Base-by-base conservation (phyloP, 2,329 filamentous ascomycete genomes). In the Talaromyces sp. region DNA sequence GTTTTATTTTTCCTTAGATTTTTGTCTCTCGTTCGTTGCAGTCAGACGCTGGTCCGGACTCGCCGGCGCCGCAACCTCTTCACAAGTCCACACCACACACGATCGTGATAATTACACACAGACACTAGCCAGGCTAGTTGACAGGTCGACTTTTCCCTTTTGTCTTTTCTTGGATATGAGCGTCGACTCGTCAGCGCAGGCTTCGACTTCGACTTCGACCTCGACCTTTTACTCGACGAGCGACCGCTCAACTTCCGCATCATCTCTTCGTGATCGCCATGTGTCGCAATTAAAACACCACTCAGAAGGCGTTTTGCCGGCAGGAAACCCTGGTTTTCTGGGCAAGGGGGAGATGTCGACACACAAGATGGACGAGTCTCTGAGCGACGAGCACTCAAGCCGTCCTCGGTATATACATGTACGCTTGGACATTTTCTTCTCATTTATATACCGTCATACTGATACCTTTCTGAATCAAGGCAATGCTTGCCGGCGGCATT, bases 401-500 rank as follows among this genome's bases (percentile, higher is more conserved):
- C 83, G 87, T 66, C 85, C 86, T 66, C 85, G 85, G 61, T 87
- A 87, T 72, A 70, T 87, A 68, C 84, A 89, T 78, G 87, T 89
- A 76, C 74, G 85, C 78, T 52, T 53, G 33, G 7, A 7, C 44
- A 27, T 27, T 10, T 47, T 44, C 5, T 51, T 47, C 3, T 28
- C 27, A 2, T 3, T 23, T 16, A 10, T 59, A 5, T 16, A 34
- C 42, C 51, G 59, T 60, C 54, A 53, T 28, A 28, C 59, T 61
- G 34, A 56, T 30, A 40, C 18, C 47, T 23, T 52, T 5, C 31
- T 47, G 6, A 40, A 56, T 64, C 60, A 69, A 96, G 92, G 88
- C 90, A 74, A 99, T 98, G 93, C 83, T 99, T 71, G 95, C 95
- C 36, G 95, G 95, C 72, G 95, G 94, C 63, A 82, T 96, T 59